Conservation (phyloP, 257 asterid genomes). For the Handroanthus guayacan region DNA sequence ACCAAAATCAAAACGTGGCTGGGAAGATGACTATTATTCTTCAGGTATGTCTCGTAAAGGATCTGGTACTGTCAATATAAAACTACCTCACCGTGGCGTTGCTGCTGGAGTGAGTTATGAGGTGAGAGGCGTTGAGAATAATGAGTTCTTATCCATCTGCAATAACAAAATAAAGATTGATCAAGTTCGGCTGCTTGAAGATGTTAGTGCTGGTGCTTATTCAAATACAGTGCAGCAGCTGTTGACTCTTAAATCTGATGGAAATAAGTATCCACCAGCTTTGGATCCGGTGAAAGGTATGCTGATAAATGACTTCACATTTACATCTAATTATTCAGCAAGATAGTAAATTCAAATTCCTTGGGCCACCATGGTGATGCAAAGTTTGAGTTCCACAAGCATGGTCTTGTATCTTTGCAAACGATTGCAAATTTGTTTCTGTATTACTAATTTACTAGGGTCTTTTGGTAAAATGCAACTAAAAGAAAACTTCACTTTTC, state of each 20-base stretch:
- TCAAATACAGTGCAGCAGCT: constrained; percentile 81
- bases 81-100: constrained; percentile 81
- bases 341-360: constrained; percentile 3
- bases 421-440: neutral
- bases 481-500: constrained; percentile 12
- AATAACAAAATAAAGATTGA: constrained; percentile 67
- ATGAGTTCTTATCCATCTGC: constrained; percentile 82
- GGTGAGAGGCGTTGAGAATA: constrained; percentile 78
- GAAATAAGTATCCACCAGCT: constrained; percentile 89
- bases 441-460: neutral
- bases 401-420: constrained; percentile 5
- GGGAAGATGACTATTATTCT: constrained; percentile 83
- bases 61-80: constrained; percentile 73
- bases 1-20: constrained; percentile 93
- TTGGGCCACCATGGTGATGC: constrained; percentile 4
- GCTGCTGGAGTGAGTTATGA: constrained; percentile 87
- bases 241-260: constrained; percentile 69
- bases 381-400: neutral
- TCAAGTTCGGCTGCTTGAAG: constrained; percentile 93
- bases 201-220: constrained; percentile 84
- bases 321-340: constrained; percentile 15
- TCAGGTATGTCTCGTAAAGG: constrained; percentile 77
- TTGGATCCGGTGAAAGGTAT: constrained; percentile 91
- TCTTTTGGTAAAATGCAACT: neutral
- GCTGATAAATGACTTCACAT: constrained; percentile 26